phyloP scores from a whole-genome alignment of 306 rosid genomes.

The Sphenostylis stenocarpa region DNA sequence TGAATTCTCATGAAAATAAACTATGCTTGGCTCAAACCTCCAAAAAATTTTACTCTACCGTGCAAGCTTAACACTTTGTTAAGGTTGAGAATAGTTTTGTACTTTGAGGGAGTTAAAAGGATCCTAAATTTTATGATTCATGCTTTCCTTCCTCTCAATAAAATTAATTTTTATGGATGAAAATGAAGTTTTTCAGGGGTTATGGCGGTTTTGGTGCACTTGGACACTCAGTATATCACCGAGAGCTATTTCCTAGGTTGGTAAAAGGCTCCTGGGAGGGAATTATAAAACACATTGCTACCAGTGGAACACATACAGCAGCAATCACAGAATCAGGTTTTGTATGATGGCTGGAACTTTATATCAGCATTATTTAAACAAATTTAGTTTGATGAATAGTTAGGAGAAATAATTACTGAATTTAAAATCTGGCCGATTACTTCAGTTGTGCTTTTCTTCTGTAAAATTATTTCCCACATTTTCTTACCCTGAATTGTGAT shows the following conservation, averaged over 20 bases:
- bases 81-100: background rate
- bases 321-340: slow-evolving; percentile 83
- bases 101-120: background rate
- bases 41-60: background rate
- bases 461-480: background rate
- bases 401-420: background rate
- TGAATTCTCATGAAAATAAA: background rate
- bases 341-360: background rate
- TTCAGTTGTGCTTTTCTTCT: background rate
- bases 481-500: background rate
- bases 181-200: slow-evolving; percentile 88
- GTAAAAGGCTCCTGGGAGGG: slow-evolving; percentile 87
- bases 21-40: background rate
- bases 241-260: slow-evolving; percentile 79
- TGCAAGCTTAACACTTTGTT: background rate
- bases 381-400: slow-evolving; percentile 11
- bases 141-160: slow-evolving; percentile 30
- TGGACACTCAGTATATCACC: slow-evolving; percentile 82
- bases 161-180: slow-evolving; percentile 44
- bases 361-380: background rate
- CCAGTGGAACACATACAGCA: slow-evolving; percentile 92
- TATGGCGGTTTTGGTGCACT: slow-evolving; percentile 99
- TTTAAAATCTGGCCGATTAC: background rate
- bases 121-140: slow-evolving; percentile 10
- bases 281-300: slow-evolving; percentile 67